Evolutionary conservation across 345 rosid genomes (phyloP).

Genomic region (Sisymbrium altissimum): DNA sequence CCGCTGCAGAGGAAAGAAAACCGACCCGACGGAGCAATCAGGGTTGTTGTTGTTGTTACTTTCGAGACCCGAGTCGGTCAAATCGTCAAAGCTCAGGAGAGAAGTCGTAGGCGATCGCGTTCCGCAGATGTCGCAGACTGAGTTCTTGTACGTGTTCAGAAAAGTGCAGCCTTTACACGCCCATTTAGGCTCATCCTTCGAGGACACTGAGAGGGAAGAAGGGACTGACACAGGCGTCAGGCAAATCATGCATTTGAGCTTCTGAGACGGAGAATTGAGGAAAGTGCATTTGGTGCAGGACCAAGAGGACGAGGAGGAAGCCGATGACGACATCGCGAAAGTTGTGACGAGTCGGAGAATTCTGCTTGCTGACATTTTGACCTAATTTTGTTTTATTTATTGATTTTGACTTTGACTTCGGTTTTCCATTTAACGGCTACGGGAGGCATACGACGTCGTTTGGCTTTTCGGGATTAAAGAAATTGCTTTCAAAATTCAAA

Average conservation of each 20-base stretch:
- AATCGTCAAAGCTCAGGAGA: conserved; percentile 46
- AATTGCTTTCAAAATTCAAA: not conserved
- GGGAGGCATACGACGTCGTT: not conserved
- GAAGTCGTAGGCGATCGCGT: conserved; percentile 48
- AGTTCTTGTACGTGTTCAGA: conserved; percentile 65
- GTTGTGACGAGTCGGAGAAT: not conserved
- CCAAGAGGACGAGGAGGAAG: conserved; percentile 51
- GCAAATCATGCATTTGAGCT: conserved; percentile 65
- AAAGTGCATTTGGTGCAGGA: conserved; percentile 84
- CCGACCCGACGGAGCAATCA: conserved; percentile 71
- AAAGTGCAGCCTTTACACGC: conserved; percentile 92
- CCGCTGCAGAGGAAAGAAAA: conserved; percentile 71
- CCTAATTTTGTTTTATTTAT: conserved; percentile 17
- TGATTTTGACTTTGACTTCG: not conserved
- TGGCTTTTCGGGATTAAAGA: not conserved
- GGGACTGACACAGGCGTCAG: conserved; percentile 28
- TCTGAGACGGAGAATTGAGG: conserved; percentile 72
- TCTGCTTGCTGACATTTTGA: conserved; percentile 9
- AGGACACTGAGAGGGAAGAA: conserved; percentile 10
- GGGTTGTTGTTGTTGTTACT: conserved; percentile 17
- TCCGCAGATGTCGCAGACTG: conserved; percentile 65
- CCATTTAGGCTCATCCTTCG: conserved; percentile 50
- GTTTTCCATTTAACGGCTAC: conserved; percentile 7
- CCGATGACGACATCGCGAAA: conserved; percentile 18
- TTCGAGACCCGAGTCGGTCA: conserved; percentile 44